Base-by-base conservation (phyloP, 73 alveolate genomes). In the Durusdinium trenchii region DNA sequence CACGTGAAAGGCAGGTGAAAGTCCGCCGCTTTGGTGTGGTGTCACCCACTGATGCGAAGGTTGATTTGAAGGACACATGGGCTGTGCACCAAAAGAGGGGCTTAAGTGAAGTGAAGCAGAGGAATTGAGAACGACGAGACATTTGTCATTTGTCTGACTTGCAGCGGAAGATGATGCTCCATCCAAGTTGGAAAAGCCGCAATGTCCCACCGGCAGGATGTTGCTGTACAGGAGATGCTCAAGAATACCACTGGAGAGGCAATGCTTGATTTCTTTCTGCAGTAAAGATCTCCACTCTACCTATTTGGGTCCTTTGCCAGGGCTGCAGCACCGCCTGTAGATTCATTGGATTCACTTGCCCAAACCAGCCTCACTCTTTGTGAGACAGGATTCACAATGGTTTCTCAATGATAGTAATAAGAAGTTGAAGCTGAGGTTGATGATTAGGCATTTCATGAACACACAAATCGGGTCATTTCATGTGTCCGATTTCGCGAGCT, bases 11-110 rank as follows among this genome's bases (percentile, higher is more conserved):
- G 96, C 96, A 89, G 38, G 84, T 89, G 26, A 89, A 89, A 38
- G 96, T 89, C 52, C 96, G 96, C 32, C 96, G 96, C 85, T 89
- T 89, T 48, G 96, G 96, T 38, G 96, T 89, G 50, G 86, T 89
- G 51, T 89, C 96, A 23, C 96, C 96, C 45, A 64, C 86, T n/a
- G 96, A 89, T 28, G 96, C 96, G 86, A 89, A 89, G 51, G 96
- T 89, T 67, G 96, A 89, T 64, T 52, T 89, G 51, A 89, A 89
- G 96, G 96, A 81, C 91, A 6, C 52, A 71, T 57, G 12, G 12
- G 32, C 32, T 23, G 32, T 12, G 12, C 69, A 23, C 12, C 69
- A 57, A 57, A 71, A 71, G 32, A 28, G 7, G 32, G 84, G 52
- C 52, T 14, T 51, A 71, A 36, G 84, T 32, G 30, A 32, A 6